Conservation (phyloP, 192 early-diverging fungal species). For the Entomortierella lignicola region DNA sequence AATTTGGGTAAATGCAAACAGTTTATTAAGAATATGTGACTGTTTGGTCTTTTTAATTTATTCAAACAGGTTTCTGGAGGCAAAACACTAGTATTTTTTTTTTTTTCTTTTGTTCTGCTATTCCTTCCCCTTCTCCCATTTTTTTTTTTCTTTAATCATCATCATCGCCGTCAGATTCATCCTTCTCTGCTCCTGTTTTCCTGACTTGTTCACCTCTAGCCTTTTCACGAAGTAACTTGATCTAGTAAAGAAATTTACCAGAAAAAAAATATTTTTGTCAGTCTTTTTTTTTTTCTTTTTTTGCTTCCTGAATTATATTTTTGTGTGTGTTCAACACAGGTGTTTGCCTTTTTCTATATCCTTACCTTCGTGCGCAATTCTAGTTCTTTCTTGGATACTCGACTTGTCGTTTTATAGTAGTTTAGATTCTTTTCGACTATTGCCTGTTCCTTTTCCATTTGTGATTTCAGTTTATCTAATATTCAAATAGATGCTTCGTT, state of each 20-base stretch:
- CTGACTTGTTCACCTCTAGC: constrained; percentile 13
- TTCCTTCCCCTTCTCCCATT: no score
- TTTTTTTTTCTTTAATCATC: not conserved
- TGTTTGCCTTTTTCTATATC: not conserved
- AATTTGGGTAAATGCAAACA: no score
- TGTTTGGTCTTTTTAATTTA: no score
- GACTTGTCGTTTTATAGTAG: constrained; percentile 33
- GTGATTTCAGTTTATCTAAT: constrained; percentile 35
- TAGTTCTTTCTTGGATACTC: constrained; percentile 50
- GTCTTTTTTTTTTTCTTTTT: constrained; percentile 2
- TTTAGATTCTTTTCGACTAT: constrained; percentile 33
- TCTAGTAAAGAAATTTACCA: constrained; percentile 18
- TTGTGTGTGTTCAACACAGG: not conserved
- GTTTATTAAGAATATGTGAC: no score
- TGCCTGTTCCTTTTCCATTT: constrained; percentile 26
- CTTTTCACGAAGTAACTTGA: constrained; percentile 44
- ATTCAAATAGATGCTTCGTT: no score
- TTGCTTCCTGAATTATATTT: not conserved
- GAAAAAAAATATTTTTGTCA: no score
- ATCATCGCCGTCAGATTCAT: constrained; percentile 50
- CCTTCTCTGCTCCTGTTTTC: constrained; percentile 23
- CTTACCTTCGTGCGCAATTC: constrained; percentile 46
- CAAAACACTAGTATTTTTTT: no score
- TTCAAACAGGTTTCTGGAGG: no score
- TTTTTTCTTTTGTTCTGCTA: no score